Evolutionary conservation across 345 rosid genomes (phyloP).

Genomic region (Melaleuca quinquenervia): DNA sequence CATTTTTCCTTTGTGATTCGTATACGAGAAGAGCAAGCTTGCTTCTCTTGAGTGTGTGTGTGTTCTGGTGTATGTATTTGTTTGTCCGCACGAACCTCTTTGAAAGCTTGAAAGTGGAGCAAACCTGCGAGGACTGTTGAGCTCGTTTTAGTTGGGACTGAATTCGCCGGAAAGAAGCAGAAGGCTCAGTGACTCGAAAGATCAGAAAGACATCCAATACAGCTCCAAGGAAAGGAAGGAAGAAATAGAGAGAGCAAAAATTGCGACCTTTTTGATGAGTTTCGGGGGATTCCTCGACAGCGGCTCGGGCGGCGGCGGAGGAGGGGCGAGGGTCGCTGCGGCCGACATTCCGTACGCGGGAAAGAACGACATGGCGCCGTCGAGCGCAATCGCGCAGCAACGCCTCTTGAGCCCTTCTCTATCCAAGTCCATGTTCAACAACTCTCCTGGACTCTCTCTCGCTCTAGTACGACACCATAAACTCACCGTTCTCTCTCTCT

Average conservation of each 20-base stretch:
- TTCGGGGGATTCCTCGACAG: slow-evolving; percentile 67
- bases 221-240: background rate
- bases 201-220: background rate
- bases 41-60: background rate
- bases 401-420: slow-evolving; percentile 39
- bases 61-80: background rate
- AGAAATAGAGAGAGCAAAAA: background rate
- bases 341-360: background rate
- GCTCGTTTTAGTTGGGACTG: background rate
- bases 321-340: background rate
- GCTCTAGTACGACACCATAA: slow-evolving; percentile 34
- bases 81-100: background rate
- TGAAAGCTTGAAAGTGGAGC: background rate
- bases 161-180: background rate
- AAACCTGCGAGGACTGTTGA: background rate
- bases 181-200: background rate
- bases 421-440: slow-evolving; percentile 45
- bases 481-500: background rate
- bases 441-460: slow-evolving; percentile 73
- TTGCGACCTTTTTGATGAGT: slow-evolving; percentile 36
- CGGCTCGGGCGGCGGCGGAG: background rate
- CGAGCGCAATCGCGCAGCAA: slow-evolving; percentile 45
- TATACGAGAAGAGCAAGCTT: background rate
- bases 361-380: slow-evolving; percentile 21
- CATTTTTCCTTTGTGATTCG: background rate